A percentile compares a stretch with the other conserved stretches of the same genome.
These are phyloP conservation scores for Neurospora sp. DNA, from an alignment of 2,329 filamentous ascomycete species.

Conservation along the genomic window DNA sequence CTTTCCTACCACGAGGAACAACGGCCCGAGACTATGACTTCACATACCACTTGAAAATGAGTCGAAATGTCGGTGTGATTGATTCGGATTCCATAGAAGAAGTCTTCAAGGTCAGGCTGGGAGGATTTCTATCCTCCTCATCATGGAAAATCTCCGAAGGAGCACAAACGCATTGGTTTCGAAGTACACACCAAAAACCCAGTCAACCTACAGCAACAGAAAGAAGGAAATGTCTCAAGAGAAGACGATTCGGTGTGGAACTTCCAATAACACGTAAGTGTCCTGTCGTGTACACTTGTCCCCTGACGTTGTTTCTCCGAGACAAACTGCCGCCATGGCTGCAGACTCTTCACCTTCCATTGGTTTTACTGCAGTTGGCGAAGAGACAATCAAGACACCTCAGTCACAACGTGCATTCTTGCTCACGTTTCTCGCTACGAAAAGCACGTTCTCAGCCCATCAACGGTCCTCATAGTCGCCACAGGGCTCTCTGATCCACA, in stretches of 20 bases:
- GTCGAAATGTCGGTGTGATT: slow-evolving; percentile 6
- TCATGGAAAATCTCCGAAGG: background rate
- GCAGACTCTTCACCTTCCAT: background rate
- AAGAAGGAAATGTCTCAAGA: background rate
- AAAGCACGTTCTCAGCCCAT: background rate
- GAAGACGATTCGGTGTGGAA: background rate
- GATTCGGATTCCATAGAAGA: background rate
- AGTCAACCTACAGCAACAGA: background rate
- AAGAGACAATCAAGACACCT: background rate
- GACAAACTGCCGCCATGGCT: background rate
- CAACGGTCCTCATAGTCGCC: background rate
- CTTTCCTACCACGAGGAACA: background rate
- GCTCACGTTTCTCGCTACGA: background rate
- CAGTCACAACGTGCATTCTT: background rate
- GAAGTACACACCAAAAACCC: background rate
- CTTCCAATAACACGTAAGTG: background rate
- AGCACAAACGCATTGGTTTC: background rate
- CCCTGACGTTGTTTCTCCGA: background rate
- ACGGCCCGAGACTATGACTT: background rate
- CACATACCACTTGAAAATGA: background rate
- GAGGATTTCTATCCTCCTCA: background rate
- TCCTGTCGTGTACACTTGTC: background rate
- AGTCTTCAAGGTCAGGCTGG: background rate
- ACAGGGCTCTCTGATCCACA: background rate
- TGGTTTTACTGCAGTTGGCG: background rate